Base-by-base conservation (phyloP, 129 eudicot species). In the Mikania micrantha region DNA sequence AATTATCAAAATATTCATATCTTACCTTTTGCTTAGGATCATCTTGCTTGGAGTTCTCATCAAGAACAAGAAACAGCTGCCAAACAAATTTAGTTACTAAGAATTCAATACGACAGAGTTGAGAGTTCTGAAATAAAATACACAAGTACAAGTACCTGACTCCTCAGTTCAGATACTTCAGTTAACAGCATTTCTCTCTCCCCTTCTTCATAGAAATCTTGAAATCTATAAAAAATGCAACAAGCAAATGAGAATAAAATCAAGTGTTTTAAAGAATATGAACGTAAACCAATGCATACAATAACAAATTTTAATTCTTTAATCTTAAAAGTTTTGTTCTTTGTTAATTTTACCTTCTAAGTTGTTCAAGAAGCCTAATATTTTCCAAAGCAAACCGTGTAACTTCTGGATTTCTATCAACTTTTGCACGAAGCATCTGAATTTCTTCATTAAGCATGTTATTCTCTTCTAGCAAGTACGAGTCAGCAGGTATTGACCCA, bases 321-420 rank as follows among this genome's bases (percentile, higher is more conserved):
- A 59, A 57, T 5, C 31, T 31, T 59, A 56, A 45, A 21, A 27
- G 3, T 17, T 15, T 15, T 56, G 34, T 64, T 52, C 2, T 21
- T 44, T n/a, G 15, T 66, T 7, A 64, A 7, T 66, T 48, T 7
- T 76, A 90, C 97, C 85, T 84, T 66, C 95, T 78, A 47, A 94
- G 82, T 83, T 94, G 88, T 57, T 94, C 97, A 57, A 89, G 70
- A 61, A 94, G 99, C 88, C 94, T 79, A 64, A 90, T 87, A 60
- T 94, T 94, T 77, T 94, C 99, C 58, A 69, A 72, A 56, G 99
- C 99, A 76, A 94, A 94, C 17, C 97, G 97, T 32, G 97, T 94
- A 48, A 94, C 99, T 81, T 94, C 99, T 21, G 97, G 99, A 69
- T 94, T 94, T 71, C 75, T 87, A 65, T 94, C 97, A 73, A 81